Base-by-base conservation (phyloP, 2,329 filamentous ascomycete species). In the Trichoderma lentiforme region DNA sequence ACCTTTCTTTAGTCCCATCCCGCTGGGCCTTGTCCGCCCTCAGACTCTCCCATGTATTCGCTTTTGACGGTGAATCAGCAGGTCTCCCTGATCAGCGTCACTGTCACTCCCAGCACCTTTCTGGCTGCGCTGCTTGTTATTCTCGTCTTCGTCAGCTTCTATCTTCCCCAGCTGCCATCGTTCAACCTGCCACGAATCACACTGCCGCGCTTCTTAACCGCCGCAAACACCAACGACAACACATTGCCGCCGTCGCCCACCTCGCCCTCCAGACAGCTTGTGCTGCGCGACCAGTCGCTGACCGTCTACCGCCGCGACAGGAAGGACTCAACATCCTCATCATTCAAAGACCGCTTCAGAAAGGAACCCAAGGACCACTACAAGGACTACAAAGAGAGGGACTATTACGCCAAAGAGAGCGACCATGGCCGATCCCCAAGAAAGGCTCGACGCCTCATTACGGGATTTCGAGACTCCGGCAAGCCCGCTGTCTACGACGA, bases 11-110 rank as follows among this genome's bases (percentile, higher is more conserved):
- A 68, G 65, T 56, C 67, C 58, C 67, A 61, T 53, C 67, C 67
- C 57, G 67, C 74, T 74, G 75, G 62, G 61, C 70, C 67, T 73
- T 67, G 51, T 56, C 47, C 67, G 56, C 60, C 24, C 43, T 53
- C 53, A 62, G 43, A 58, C 74, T 80, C 81, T 81, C 70, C 53
- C 78, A 89, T 89, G 87, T 85, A 85, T 83, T 87, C 88, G 72
- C 82, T 90, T 79, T 81, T 90, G 76, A 87, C 87, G 68, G 85
- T 90, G 75, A 87, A 89, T 81, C 90, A 87, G 80, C 86, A 89
- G 84, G 84, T 90, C 78, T 87, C 87, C 72, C 84, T 90, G 75
- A 78, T 90, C 78, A 89, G 85, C 80, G 83, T 90, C 77, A 86
- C 83, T 76, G 85, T 90, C 79, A 86, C 87, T 53, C 87, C 88